Evolutionary conservation across 2,329 filamentous ascomycete species (phyloP), one percentile per base, ranked within the genome.

Genomic region (Colletotrichum incanum): DNA sequence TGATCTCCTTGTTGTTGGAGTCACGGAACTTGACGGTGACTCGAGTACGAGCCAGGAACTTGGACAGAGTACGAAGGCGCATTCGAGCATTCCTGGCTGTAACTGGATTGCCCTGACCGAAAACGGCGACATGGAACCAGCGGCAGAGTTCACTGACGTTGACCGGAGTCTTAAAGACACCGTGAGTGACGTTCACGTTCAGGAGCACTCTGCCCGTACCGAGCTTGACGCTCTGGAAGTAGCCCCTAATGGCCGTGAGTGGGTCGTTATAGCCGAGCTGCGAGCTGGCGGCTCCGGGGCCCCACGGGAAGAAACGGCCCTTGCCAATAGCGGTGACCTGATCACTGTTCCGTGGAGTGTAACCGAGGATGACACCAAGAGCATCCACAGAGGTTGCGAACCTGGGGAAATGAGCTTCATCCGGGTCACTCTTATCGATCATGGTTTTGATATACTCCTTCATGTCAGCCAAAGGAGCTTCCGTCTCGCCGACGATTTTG

Each of bases 131-230:
- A 4, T 43, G 20, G 0, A 65, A 50, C 68, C 56, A 71, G 75
- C 18, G 41, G n/a, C 65, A 67, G 2, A 73, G 47, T 0, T 80
- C 72, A 0, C 75, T 74, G 2, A 88, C 74, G 0, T 71, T 72
- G 2, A 85, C 83, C 2, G 79, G 74, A 4, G 80, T 77, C 14
- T 84, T 86, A 77, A 90, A 90, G 23, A 89, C 83, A 3, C 85
- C 86, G 73, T 89, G 85, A 0, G 86, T 86, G 12, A 89, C 85
- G 67, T 91, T 90, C 58, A 83, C 82, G 72, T 91, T 91, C 34
- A 90, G 79, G 0, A 91, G 82, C 1, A 90, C 75, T 0, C 87
- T 82, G 2, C 87, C 88, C 0, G 88, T 90, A 0, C 85, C 85
- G 0, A 87, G 80, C 7, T 88, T 86, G 3, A 86, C 83, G 41